A percentile compares a stretch with the other conserved stretches of the same genome.
Evolutionary conservation across 2,329 filamentous ascomycete genomes (phyloP).

Genomic region (Epichloe glyceriae): DNA sequence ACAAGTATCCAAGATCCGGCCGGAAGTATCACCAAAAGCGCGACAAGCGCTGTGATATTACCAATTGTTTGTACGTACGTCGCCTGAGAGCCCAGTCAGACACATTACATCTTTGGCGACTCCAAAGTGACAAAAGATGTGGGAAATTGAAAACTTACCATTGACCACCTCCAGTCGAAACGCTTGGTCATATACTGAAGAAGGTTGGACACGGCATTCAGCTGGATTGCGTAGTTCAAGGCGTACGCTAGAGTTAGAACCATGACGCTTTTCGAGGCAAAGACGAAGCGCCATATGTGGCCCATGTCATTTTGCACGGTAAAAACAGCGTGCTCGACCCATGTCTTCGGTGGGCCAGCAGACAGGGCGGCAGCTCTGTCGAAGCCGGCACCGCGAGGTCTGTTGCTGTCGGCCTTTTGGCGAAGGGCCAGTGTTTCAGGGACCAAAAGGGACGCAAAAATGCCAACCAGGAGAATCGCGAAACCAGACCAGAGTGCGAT

Average conservation of each 20-base stretch:
- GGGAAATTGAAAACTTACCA: constrained; percentile 14
- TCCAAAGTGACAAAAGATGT: neutral
- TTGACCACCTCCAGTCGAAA: constrained; percentile 35
- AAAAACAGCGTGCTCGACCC: constrained; percentile 13
- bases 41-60: constrained; percentile 23
- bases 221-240: constrained; percentile 15
- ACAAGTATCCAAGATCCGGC: constrained; percentile 19
- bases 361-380: neutral
- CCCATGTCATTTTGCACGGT: constrained; percentile 17
- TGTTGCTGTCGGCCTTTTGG: constrained; percentile 15
- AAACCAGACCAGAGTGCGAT: constrained; percentile 24
- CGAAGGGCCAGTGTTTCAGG: constrained; percentile 31
- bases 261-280: constrained; percentile 24
- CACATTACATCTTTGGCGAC: neutral
- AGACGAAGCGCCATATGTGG: constrained; percentile 27
- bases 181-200: constrained; percentile 41
- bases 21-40: constrained; percentile 27
- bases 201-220: constrained; percentile 22
- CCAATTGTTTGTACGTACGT: constrained; percentile 28
- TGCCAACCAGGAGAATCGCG: constrained; percentile 16
- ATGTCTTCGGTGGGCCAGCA: constrained; percentile 1
- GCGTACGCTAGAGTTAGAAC: constrained; percentile 24
- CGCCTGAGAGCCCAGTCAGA: constrained; percentile 16
- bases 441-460: constrained; percentile 19
- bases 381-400: constrained; percentile 4